These are phyloP conservation scores for Leishmania martiniquensis DNA, from an alignment of 208 protist species.

Conservation along the genomic window DNA sequence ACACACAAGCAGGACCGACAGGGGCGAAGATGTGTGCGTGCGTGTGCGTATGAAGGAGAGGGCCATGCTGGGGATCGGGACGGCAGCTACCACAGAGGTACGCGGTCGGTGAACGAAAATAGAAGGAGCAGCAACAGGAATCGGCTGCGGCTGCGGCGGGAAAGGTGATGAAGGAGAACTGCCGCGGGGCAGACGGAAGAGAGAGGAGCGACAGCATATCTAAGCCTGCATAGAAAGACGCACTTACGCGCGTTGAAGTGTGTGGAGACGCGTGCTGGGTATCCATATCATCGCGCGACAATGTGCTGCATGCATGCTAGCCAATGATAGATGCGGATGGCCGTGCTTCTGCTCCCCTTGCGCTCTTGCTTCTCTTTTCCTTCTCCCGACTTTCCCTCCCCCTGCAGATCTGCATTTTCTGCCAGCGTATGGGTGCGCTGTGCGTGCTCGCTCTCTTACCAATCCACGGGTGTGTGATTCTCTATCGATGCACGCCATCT, in stretches of 20 bases:
- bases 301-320: not conserved
- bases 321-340: not conserved
- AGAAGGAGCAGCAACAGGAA: not conserved
- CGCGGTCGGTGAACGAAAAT: not conserved
- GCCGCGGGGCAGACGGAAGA: not conserved
- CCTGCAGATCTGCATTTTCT: not conserved
- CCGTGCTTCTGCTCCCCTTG: not conserved
- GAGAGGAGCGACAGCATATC: not conserved
- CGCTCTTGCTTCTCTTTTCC: not conserved
- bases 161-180: not conserved
- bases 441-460: not conserved
- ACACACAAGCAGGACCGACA: not conserved
- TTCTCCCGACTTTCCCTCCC: not conserved
- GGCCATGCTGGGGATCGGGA: not conserved
- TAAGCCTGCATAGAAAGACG: not conserved
- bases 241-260: not conserved
- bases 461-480: not conserved
- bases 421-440: not conserved
- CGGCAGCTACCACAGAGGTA: not conserved
- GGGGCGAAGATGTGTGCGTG: not conserved
- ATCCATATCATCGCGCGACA: not conserved
- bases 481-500: not conserved
- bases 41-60: not conserved
- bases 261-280: not conserved
- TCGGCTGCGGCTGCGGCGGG: no score